Base-by-base conservation (phyloP, 345 rosid species). In the Gossypium arboreum region DNA sequence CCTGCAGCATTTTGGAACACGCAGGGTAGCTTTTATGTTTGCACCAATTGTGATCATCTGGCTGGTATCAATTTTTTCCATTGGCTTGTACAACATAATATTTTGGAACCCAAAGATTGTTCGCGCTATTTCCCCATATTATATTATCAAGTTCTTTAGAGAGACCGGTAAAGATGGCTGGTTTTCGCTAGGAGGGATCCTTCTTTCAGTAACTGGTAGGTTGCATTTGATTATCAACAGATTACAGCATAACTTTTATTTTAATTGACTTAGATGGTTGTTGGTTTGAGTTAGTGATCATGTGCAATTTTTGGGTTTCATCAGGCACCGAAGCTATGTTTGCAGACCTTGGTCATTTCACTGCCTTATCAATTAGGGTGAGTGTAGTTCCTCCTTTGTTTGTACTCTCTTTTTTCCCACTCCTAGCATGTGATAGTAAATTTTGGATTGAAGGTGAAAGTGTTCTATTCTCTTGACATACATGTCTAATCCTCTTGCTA, bases 291-390 rank as follows among this genome's bases (percentile, higher is more conserved):
- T 62, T 54, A 20, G 48, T 55, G 8, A 62, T 34, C 34, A 17
- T 72, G 51, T 77, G 20, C 75, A 25, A 18, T 79, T 81, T 24
- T 73, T 75, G 80, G 69, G 76, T 79, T 63, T 83, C 73, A 79
- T 71, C 91, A 94, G 98, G 98, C 73, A 85, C 97, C 73, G 97
- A 91, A 87, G 98, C 98, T 73, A 94, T 94, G 94, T 92, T 87
- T 81, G 94, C 98, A 27, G 92, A 92, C 83, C 89, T 94, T 82
- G 98, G 98, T 84, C 98, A 92, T 85, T 94, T 94, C 83, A 90
- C 93, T 74, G 86, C 94, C 83, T 73, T 79, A 63, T 92, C 97
- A 69, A 94, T 92, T 62, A 87, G 91, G 87, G 97, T 94, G 81
- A 77, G 86, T 55, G 70, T 29, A 22, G 15, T 52, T 73, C 75